phyloP scores from a whole-genome alignment of 768 basidiomycete genomes.

The Russula compacta region DNA sequence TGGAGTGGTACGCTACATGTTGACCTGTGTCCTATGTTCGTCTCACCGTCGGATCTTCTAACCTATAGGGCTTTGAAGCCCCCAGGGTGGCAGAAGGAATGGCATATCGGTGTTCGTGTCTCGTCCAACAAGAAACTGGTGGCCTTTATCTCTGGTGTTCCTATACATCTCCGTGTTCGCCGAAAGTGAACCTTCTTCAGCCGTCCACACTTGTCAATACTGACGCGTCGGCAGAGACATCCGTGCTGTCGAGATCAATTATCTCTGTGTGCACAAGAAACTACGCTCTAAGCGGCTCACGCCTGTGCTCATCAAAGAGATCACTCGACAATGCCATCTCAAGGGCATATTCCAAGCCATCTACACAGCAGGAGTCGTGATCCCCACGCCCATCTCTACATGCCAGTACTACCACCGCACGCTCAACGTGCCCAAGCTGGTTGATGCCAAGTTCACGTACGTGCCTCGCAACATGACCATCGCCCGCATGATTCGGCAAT shows the following conservation, averaged over 20 bases:
- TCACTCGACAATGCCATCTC: conserved; percentile 86
- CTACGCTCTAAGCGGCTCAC: conserved; percentile 89
- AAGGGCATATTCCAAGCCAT: conserved; percentile 93
- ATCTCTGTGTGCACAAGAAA: conserved; percentile 96
- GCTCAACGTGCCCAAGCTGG: conserved; percentile 84
- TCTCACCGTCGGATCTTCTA: not conserved
- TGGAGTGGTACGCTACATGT: conserved; percentile 57
- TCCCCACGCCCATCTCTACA: conserved; percentile 88
- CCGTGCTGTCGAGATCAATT: conserved; percentile 86
- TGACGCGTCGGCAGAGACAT: conserved; percentile 43
- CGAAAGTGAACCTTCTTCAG: conserved; percentile 47
- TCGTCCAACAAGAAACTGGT: conserved; percentile 87
- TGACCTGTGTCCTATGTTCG: too few relatives aligned
- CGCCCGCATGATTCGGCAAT: conserved; percentile 77
- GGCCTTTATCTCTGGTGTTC: conserved; percentile 93
- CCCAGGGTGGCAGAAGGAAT: conserved; percentile 86
- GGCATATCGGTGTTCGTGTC: conserved; percentile 95
- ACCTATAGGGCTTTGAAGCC: conserved; percentile 81
- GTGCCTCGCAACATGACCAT: conserved; percentile 83
- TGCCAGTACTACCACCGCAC: conserved; percentile 92
- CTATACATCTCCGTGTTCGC: conserved; percentile 78
- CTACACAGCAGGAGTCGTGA: conserved; percentile 87
- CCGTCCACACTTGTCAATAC: not conserved
- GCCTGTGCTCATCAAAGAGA: conserved; percentile 95
- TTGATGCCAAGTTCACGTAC: conserved; percentile 83